Evolutionary conservation across 345 rosid genomes (phyloP).

Genomic region (Aquilaria sinensis): DNA sequence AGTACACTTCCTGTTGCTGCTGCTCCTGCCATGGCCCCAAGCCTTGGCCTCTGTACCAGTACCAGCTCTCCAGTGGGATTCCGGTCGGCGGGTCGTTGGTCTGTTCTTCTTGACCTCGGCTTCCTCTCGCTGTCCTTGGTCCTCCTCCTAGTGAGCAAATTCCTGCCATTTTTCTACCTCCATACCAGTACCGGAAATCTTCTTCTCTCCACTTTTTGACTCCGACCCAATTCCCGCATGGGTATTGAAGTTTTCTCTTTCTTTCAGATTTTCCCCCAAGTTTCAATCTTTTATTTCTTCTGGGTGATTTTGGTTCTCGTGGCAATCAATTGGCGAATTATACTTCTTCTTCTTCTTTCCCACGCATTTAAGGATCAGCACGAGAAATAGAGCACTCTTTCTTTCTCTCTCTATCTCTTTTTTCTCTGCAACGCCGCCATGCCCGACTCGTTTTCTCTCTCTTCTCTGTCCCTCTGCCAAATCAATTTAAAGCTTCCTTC

Average conservation of each 20-base stretch:
- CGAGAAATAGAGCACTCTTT: constrained; percentile 30
- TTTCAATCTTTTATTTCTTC: constrained; percentile 9
- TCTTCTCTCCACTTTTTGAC: neutral
- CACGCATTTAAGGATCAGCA: constrained; percentile 19
- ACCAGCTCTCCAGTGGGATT: constrained; percentile 46
- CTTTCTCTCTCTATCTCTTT: too few relatives aligned
- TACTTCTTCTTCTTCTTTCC: constrained; percentile 6
- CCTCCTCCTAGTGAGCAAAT: constrained; percentile 51
- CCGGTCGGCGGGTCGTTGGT: constrained; percentile 23
- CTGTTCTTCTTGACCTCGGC: constrained; percentile 28
- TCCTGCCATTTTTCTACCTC: constrained; percentile 51
- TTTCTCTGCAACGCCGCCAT: constrained; percentile 76
- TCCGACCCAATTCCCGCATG: constrained; percentile 5
- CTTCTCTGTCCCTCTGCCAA: constrained; percentile 31
- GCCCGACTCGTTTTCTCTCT: constrained; percentile 28
- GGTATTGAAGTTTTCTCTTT: neutral
- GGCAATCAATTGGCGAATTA: too few relatives aligned
- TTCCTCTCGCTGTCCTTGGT: constrained; percentile 9
- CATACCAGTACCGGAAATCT: constrained; percentile 36
- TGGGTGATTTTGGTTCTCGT: too few relatives aligned
- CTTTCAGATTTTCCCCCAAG: too few relatives aligned
- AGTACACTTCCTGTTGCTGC: constrained; percentile 58
- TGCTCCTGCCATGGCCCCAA: constrained; percentile 48
- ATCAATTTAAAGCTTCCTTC: constrained; percentile 26
- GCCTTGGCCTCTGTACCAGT: constrained; percentile 56